Evolutionary conservation across 129 eudicot species (phyloP), one percentile per base, ranked within the genome.

Genomic region (Flaveria brownii): DNA sequence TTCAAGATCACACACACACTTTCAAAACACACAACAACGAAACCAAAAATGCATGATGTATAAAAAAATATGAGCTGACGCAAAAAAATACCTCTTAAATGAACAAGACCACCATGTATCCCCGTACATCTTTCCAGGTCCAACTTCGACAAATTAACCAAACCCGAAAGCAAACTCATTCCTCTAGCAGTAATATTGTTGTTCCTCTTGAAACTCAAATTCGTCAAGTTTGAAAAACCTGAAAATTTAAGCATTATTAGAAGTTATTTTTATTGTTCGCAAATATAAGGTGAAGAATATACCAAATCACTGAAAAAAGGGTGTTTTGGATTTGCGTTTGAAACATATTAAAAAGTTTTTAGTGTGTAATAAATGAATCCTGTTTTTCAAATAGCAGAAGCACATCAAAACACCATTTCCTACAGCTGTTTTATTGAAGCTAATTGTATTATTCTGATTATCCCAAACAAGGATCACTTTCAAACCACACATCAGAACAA

Each of bases 61-160:
- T 17, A 70, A 14, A 18, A 78, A 25, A 47, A 42, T 41, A n/a
- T 16, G 67, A 56, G 30, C 8, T 67, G 49, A 22, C 13, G 6
- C 28, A 6, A 54, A 73, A 73, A 71, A 57, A 23, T 49, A 89
- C 98, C 98, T 89, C 83, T 86, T 56, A 92, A 75, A 82, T 92
- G 92, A 81, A 78, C 87, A 69, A 92, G 90, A 64, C 96, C 98
- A 14, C 98, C 96, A 65, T 84, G 90, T 72, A 90, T 88, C 77
- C 90, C 91, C 0, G 94, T 87, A 64, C 96, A 90, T 80, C 98
- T 88, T 83, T 92, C 98, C 26, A 92, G 14, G 78, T 92, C 98
- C 85, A 92, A 80, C 72, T 90, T 90, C 45, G 79, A 83, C 84
- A 92, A 72, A 81, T 88, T 86, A 36, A 77, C 78, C 30, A 92